Conservation (phyloP, 805 yeast species). For the Naumovozyma castellii region DNA sequence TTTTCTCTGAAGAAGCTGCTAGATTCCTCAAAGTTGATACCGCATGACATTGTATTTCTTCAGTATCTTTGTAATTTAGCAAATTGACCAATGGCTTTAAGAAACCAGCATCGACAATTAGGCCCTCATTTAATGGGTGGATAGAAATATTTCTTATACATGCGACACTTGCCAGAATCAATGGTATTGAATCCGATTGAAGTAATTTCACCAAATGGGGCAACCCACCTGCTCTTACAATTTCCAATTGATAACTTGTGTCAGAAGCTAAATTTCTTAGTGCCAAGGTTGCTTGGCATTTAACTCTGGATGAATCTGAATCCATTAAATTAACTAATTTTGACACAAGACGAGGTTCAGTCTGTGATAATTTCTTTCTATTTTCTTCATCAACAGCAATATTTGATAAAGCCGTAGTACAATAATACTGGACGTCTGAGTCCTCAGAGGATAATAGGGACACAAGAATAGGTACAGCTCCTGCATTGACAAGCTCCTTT, state of each 20-base stretch:
- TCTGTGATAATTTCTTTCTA: constrained; percentile 76
- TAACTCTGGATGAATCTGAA: constrained; percentile 86
- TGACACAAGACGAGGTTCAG: constrained; percentile 85
- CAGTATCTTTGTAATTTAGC: constrained; percentile 76
- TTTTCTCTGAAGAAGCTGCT: constrained; percentile 91
- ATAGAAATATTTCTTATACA: constrained; percentile 95
- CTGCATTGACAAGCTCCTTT: constrained; percentile 92
- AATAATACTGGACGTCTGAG: constrained; percentile 95
- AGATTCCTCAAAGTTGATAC: constrained; percentile 91
- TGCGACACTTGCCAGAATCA: constrained; percentile 93
- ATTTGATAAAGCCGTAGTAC: constrained; percentile 93
- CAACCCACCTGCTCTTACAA: constrained; percentile 90
- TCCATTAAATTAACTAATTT: constrained; percentile 88
- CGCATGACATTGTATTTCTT: constrained; percentile 97
- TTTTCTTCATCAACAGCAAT: constrained; percentile 94
- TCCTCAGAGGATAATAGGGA: constrained; percentile 76
- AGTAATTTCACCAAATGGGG: constrained; percentile 85
- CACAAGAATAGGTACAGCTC: constrained; percentile 94
- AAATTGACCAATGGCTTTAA: constrained; percentile 80
- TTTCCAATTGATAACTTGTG: constrained; percentile 89
- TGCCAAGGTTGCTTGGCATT: constrained; percentile 97
- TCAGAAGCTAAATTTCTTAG: constrained; percentile 93
- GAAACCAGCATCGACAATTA: constrained; percentile 95
- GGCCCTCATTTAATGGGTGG: constrained; percentile 90
- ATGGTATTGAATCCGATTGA: constrained; percentile 82